Evolutionary conservation across 441 rosid genomes (phyloP).

Genomic region (Aleurites moluccanus): DNA sequence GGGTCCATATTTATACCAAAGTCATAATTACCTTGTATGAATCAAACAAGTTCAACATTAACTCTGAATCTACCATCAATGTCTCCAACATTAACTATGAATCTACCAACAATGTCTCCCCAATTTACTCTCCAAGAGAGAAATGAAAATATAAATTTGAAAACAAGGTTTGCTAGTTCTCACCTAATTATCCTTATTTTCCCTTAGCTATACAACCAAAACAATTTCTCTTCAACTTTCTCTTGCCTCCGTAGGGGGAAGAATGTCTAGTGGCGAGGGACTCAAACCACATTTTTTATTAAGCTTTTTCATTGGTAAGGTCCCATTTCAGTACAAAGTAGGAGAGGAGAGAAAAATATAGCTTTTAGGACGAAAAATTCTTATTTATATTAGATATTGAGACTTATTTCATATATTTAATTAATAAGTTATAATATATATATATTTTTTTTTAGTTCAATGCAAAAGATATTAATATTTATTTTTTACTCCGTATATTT

Average conservation of each 20-base stretch:
- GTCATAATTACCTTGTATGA: background rate
- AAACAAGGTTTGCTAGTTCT: too few relatives aligned
- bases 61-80: too few relatives aligned
- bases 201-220: background rate
- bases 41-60: constrained; percentile 8
- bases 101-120: background rate
- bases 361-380: too few relatives aligned
- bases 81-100: constrained; percentile 1
- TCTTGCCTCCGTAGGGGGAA: constrained; percentile 19
- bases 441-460: too few relatives aligned
- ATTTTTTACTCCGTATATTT: too few relatives aligned
- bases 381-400: too few relatives aligned
- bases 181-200: too few relatives aligned
- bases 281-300: background rate
- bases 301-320: background rate
- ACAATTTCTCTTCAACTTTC: background rate
- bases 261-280: constrained; percentile 9
- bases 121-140: background rate
- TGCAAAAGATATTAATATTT: too few relatives aligned
- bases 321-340: constrained; percentile 10
- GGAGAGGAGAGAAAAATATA: background rate
- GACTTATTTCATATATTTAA: too few relatives aligned
- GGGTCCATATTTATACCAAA: constrained; percentile 1
- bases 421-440: too few relatives aligned
- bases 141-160: background rate